Evolutionary conservation across 164 flowering plant species (phyloP).

Genomic region (Macadamia tetraphylla): DNA sequence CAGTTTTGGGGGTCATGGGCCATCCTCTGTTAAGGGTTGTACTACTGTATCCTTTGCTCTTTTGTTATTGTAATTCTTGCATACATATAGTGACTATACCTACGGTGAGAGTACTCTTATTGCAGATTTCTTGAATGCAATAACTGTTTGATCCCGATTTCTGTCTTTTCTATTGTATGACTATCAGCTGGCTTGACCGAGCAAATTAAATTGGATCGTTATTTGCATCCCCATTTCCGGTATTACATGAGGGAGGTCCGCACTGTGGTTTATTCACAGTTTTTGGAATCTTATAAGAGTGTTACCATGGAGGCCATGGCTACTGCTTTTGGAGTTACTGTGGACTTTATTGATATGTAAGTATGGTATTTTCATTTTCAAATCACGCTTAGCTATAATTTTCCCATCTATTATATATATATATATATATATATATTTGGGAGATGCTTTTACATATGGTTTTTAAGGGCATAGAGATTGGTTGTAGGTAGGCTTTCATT

Average conservation of each 20-base stretch:
- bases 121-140: too few species aligned
- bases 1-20: too few species aligned
- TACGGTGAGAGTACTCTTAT: too few species aligned
- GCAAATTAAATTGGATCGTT: slow-evolving; percentile 83
- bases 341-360: slow-evolving; percentile 92
- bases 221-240: slow-evolving; percentile 91
- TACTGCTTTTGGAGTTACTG: slow-evolving; percentile 85
- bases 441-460: background rate
- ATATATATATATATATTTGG: background rate
- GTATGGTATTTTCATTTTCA: slow-evolving; percentile 17
- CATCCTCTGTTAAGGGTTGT: too few species aligned
- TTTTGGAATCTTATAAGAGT: slow-evolving; percentile 94
- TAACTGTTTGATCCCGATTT: background rate
- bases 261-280: slow-evolving; percentile 87
- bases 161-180: background rate
- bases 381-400: background rate
- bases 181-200: slow-evolving; percentile 80
- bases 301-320: slow-evolving; percentile 99
- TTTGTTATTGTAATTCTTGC: too few species aligned
- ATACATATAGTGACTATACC: too few species aligned
- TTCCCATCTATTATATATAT: background rate
- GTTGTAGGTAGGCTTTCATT: too few species aligned
- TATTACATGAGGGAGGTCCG: slow-evolving; percentile 96
- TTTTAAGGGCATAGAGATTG: background rate
- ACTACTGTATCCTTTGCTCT: too few species aligned